Evolutionary conservation across 129 eudicot genomes (phyloP).

Genomic region (Pulicaria dysenterica): DNA sequence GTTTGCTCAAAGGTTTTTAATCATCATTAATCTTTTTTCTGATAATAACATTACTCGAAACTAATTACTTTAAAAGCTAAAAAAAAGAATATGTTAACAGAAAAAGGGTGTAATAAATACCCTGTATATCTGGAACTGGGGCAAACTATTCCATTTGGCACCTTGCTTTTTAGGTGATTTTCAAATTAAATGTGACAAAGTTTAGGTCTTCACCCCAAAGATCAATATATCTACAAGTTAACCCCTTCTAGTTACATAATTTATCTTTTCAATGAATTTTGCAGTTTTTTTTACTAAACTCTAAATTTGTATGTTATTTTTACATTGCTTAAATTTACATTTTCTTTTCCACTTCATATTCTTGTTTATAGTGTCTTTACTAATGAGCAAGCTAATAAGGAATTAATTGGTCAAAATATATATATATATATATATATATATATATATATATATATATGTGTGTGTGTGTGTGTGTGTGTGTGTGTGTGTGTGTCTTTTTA

Average conservation of each 20-base stretch:
- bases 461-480: too few relatives aligned
- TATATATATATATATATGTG: too few relatives aligned
- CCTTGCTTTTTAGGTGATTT: constrained; percentile 4
- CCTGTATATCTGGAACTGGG: constrained; percentile 20
- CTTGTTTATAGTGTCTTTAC: too few relatives aligned
- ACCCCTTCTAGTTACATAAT: constrained; percentile 12
- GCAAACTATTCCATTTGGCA: constrained; percentile 37
- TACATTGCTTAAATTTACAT: neutral
- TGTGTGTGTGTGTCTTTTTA: too few relatives aligned
- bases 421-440: too few relatives aligned
- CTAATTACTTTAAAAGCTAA: too few relatives aligned
- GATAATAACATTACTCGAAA: too few relatives aligned
- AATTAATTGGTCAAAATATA: too few relatives aligned
- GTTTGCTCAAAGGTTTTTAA: too few relatives aligned
- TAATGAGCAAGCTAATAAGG: neutral
- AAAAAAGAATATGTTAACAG: too few relatives aligned
- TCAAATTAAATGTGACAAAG: constrained; percentile 11
- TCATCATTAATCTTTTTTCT: too few relatives aligned
- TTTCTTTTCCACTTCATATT: too few relatives aligned
- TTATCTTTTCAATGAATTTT: neutral
- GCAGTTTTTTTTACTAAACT: neutral
- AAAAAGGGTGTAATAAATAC: constrained; percentile 17
- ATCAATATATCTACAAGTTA: constrained; percentile 11
- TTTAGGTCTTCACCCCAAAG: constrained; percentile 13
- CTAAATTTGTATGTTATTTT: neutral